A percentile compares a stretch with the other conserved stretches of the same genome.
These are phyloP conservation scores for Nymphaea thermarum DNA, from an alignment of 164 flowering plant species.

Conservation along the genomic window DNA sequence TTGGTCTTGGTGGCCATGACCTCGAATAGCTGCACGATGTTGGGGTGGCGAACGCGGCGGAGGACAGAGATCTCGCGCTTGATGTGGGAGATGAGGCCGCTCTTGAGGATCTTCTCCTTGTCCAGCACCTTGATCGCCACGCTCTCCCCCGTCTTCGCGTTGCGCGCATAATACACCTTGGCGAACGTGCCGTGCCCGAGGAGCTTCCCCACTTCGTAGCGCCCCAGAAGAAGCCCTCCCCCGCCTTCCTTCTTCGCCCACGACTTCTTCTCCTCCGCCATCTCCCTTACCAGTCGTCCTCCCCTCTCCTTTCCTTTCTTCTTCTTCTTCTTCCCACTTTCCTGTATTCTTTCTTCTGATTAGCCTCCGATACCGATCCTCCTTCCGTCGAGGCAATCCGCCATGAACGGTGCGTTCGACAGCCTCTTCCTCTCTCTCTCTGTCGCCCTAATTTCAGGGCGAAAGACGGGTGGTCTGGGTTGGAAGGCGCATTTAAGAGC, in stretches of 20 bases:
- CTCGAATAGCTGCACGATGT: slow-evolving; percentile 27
- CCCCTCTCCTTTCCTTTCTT: not conserved
- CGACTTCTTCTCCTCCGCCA: slow-evolving; percentile 4
- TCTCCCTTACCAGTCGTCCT: not conserved
- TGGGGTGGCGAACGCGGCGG: slow-evolving; percentile 26
- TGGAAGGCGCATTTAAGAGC: no score
- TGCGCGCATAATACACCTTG: slow-evolving; percentile 16
- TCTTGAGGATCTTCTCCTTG: slow-evolving; percentile 22
- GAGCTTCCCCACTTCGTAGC: slow-evolving; percentile 18
- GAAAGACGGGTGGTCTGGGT: not conserved
- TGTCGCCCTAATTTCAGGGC: not conserved
- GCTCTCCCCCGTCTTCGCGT: slow-evolving; percentile 9
- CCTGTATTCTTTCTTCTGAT: not conserved
- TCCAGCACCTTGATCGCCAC: slow-evolving; percentile 18
- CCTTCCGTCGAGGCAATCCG: not conserved
- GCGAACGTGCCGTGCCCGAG: slow-evolving; percentile 21
- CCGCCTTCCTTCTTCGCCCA: slow-evolving; percentile 5
- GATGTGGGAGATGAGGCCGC: slow-evolving; percentile 15
- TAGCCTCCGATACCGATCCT: not conserved
- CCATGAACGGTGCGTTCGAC: not conserved
- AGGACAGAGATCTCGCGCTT: slow-evolving; percentile 20
- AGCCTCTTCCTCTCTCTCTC: not conserved
- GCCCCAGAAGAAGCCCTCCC: slow-evolving; percentile 11
- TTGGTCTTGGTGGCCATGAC: slow-evolving; percentile 32
- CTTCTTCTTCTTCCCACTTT: not conserved